phyloP scores from a whole-genome alignment of 129 eudicot genomes.

The Tagetes patula region DNA sequence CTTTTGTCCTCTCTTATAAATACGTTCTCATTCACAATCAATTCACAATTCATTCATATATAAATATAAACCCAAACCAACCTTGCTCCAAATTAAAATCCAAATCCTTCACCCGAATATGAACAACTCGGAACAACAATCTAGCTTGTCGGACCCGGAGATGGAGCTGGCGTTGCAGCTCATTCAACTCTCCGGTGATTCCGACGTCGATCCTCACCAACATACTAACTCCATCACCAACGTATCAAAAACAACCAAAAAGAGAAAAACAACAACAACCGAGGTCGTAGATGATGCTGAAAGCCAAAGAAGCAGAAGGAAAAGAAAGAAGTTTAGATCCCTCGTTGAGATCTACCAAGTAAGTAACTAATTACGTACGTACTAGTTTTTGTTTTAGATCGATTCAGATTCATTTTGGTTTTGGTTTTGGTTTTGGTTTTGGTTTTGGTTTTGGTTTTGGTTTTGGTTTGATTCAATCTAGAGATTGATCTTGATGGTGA shows the following conservation, averaged over 20 bases:
- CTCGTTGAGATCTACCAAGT: slow-evolving; percentile 29
- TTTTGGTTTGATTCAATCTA: not conserved
- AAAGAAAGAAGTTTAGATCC: not conserved
- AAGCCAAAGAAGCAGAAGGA: not conserved
- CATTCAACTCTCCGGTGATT: not conserved
- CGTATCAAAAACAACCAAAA: not conserved
- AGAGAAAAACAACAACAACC: not conserved
- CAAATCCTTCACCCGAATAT: too few relatives aligned
- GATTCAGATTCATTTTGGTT: not conserved
- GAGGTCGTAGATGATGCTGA: not conserved
- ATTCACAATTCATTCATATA: not conserved
- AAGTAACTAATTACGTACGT: not conserved
- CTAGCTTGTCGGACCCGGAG: not conserved
- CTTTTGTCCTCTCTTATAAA: not conserved
- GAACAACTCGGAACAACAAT: too few relatives aligned
- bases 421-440: slow-evolving; percentile 6
- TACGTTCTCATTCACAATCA: not conserved
- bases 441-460: not conserved
- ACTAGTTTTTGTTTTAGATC: not conserved
- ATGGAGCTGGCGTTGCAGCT: slow-evolving; percentile 1
- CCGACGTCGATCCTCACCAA: not conserved
- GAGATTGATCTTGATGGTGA: slow-evolving; percentile 1
- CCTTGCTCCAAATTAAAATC: too few relatives aligned
- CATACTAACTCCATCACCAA: not conserved
- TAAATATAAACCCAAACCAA: not conserved